Base-by-base conservation (phyloP, 2,329 filamentous ascomycete species). In the Ustulina deusta region DNA sequence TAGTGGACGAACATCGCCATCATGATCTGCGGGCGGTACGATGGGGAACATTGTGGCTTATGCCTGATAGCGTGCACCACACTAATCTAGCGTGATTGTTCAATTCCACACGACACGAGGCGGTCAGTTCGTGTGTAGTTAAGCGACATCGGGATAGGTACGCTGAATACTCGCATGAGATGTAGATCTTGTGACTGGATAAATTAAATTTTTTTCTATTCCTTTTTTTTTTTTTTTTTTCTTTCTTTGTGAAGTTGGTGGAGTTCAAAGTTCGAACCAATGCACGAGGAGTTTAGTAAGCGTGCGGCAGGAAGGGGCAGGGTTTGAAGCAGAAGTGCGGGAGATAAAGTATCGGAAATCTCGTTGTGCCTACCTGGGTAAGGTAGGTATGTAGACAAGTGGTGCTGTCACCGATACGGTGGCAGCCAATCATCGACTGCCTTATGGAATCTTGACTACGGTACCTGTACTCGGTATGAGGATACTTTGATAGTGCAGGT, bases 41-140 rank as follows among this genome's bases (percentile, higher is more conserved):
- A 20, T 44, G 61, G 61, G 11, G 36, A 52, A n/a, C 15, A 58
- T 60, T 25, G 62, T 65, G 46, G 55, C 46, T 64, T 42, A 32
- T 60, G 32, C 27, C 17, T 49, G 51, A 29, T 56, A 38, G 27
- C 34, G 27, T 15, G 20, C 38, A 34, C 54, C 17, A 52, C 27
- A 34, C 49, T 29, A 20, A 52, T 27, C 20, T 20, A 25, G 44
- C 20, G 42, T 22, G 6, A 7, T 63, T 7, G 34, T 25, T 36
- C 42, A 44, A 34, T 52, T 54, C n/a, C 9, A 61, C 51, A 48
- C 27, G 15, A 59, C 46, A 48, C 27, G 27, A 58, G 52, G 55
- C 52, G 52, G 64, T 63, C 59, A 63, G 36, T 20, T 51, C 34
- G 44, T 32, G 59, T 54, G n/a, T 32, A 44, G 51, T n/a, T 51